A percentile compares a stretch with the other conserved stretches of the same genome.
phyloP scores from a whole-genome alignment of 192 early-diverging fungal genomes.

The Piromyces finnis region DNA sequence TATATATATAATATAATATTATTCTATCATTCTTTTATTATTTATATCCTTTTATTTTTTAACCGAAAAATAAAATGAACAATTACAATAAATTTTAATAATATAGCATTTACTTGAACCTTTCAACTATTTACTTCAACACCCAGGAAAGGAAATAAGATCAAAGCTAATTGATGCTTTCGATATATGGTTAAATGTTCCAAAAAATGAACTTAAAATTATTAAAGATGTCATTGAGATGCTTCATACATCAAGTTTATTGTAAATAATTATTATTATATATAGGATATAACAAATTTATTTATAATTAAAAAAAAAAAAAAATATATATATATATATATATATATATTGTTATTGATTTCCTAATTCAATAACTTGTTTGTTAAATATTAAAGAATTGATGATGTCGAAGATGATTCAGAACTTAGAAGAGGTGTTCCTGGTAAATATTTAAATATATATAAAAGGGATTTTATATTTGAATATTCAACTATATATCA shows the following conservation, averaged over 20 bases:
- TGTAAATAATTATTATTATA: slow-evolving; percentile 26
- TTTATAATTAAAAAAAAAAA: neutral
- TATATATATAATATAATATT: no score
- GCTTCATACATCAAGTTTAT: slow-evolving; percentile 83
- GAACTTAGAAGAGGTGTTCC: slow-evolving; percentile 69
- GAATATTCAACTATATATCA: no score
- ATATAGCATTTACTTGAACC: slow-evolving; percentile 53
- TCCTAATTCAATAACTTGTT: neutral
- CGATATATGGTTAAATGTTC: slow-evolving; percentile 59
- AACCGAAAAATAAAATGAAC: no score
- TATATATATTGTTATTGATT: neutral
- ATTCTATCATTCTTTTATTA: no score
- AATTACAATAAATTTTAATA: no score
- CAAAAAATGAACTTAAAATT: slow-evolving; percentile 33
- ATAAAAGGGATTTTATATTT: no score
- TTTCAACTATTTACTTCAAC: slow-evolving; percentile 62
- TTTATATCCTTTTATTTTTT: no score
- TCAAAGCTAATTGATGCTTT: slow-evolving; percentile 84
- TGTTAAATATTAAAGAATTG: slow-evolving; percentile 33
- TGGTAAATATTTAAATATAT: neutral
- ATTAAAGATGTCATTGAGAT: slow-evolving; percentile 78
- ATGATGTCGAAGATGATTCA: slow-evolving; percentile 93
- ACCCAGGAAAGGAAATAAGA: slow-evolving; percentile 89
- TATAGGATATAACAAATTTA: neutral
- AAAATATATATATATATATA: neutral